A percentile compares a stretch with the other conserved stretches of the same genome.
phyloP scores from a whole-genome alignment of 2,329 filamentous ascomycete genomes.

The Colletotrichum zoysiae region DNA sequence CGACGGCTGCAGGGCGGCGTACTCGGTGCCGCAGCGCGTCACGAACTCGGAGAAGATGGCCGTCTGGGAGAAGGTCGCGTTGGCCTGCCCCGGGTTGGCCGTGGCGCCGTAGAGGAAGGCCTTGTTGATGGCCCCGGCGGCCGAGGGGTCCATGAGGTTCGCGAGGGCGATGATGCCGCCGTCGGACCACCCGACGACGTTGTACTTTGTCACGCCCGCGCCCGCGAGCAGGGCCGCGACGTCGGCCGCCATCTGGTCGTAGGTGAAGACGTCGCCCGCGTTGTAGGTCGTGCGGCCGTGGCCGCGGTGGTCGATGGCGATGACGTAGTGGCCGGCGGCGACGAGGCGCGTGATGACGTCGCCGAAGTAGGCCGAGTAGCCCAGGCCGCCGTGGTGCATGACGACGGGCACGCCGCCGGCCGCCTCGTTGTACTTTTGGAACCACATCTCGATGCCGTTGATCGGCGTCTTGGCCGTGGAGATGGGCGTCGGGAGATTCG shows the following conservation, averaged over 20 bases:
- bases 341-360: conserved; percentile 53
- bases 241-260: conserved; percentile 53
- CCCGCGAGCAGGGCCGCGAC: conserved; percentile 49
- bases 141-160: conserved; percentile 50
- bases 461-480: conserved; percentile 46
- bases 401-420: conserved; percentile 52
- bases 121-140: conserved; percentile 51
- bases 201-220: conserved; percentile 48
- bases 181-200: conserved; percentile 58
- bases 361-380: conserved; percentile 57
- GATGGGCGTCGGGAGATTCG: conserved; percentile 53
- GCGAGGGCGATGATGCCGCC: conserved; percentile 55
- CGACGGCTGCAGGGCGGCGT: conserved; percentile 51
- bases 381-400: conserved; percentile 56
- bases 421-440: conserved; percentile 55
- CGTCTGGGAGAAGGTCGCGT: conserved; percentile 50
- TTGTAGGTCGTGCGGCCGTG: conserved; percentile 57
- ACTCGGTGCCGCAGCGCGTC: conserved; percentile 52
- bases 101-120: conserved; percentile 56
- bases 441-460: conserved; percentile 57
- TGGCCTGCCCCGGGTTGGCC: conserved; percentile 50
- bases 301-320: conserved; percentile 56
- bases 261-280: conserved; percentile 53
- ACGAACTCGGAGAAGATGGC: conserved; percentile 47
- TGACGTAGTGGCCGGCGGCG: conserved; percentile 52